Base-by-base conservation (phyloP, 371 early-diverging fungal species). In the Apophysomyces sp. region DNA sequence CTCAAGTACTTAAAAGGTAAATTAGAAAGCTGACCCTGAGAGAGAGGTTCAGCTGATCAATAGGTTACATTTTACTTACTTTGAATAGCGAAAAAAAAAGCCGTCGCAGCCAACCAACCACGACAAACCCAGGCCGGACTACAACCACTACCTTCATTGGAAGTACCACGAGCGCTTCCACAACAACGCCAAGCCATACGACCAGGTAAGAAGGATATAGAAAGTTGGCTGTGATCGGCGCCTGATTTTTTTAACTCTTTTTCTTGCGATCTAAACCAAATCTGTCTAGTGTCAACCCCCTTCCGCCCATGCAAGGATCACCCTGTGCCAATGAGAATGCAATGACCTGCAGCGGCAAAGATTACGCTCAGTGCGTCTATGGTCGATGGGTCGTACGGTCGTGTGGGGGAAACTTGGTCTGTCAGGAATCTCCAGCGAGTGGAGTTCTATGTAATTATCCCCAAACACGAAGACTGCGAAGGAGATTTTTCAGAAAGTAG, bases 361-460 rank as follows among this genome's bases (percentile, higher is more conserved):
- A 9, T 7, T 62, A 49, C 34, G 62, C 62, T 12, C 49, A 57
- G 9, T 62, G 62, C 52, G 16, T 56, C n/a, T 56, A 62, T 36
- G 62, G 62, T 30, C 18, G 4, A 44, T 62, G 62, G 62, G 30
- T 62, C 7, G 49, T 62, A 3, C 62, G 49, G 26, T 26, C 62
- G 15, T 62, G 62, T 49, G 36, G 57, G 30, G 21, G 26, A 21
- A 57, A 57, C 34, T 34, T 62, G 31, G 56, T 62, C 49, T 62
- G 62, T 26, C 56, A 57, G n/a, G 29, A 30, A 18, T 21, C 49
- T 4, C 9, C 21, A 9, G 21, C 16, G 4, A 16, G 9, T 11
- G 49, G 49, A 18, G 49, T 21, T 44, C 21, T 5, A 9, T 44
- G 49, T 26, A 21, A 11, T 44, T 44, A 44, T 44, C 49, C 49